Conservation (phyloP, 768 basidiomycete species). For the Lentinula sp. region DNA sequence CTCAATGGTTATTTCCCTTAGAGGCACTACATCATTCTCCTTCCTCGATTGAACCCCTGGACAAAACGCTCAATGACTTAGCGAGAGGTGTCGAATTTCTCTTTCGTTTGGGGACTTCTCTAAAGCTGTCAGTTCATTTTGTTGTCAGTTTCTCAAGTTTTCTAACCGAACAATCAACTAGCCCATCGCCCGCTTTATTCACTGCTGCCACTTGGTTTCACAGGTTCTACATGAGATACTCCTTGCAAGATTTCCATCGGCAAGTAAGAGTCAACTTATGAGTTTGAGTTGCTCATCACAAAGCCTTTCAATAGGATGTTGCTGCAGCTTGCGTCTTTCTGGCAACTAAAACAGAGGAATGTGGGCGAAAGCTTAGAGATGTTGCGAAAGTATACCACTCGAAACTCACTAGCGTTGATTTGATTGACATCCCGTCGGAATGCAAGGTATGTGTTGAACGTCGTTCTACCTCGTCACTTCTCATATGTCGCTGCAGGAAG, state of each 20-base stretch:
- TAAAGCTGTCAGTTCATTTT: conserved; percentile 56
- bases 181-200: conserved; percentile 76
- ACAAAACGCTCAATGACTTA: conserved; percentile 72
- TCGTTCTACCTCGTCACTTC: conserved; percentile 9
- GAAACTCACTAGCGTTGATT: conserved; percentile 54
- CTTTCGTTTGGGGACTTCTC: conserved; percentile 72
- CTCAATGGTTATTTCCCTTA: conserved; percentile 70
- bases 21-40: conserved; percentile 56
- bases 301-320: conserved; percentile 49
- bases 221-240: conserved; percentile 84
- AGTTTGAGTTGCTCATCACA: conserved; percentile 6
- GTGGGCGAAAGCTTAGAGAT: conserved; percentile 80
- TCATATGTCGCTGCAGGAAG: conserved; percentile 45
- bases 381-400: conserved; percentile 71
- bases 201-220: conserved; percentile 91
- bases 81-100: conserved; percentile 82
- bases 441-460: conserved; percentile 42
- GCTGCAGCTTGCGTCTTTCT: conserved; percentile 85
- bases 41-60: conserved; percentile 42
- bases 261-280: conserved; percentile 43
- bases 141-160: conserved; percentile 9
- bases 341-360: conserved; percentile 90
- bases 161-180: conserved; percentile 20
- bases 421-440: conserved; percentile 51
- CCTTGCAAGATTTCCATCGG: conserved; percentile 76